phyloP scores from a whole-genome alignment of 2,329 filamentous ascomycete species.

The Paracorniculantispora psalliotae region DNA sequence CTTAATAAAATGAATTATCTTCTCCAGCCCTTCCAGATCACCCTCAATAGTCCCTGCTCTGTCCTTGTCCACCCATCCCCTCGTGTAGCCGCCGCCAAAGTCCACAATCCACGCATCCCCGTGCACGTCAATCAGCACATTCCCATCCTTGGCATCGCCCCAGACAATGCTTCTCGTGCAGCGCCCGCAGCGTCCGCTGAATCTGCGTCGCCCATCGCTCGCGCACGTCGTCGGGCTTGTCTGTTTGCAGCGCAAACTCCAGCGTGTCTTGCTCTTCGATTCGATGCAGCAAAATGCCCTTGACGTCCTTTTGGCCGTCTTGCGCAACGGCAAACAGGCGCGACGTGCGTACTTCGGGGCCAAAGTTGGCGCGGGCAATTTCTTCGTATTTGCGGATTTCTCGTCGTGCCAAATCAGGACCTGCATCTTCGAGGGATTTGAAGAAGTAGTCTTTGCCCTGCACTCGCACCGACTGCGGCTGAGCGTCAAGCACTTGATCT shows the following conservation, averaged over 20 bases:
- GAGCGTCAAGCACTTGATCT: no score
- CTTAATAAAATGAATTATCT: not conserved
- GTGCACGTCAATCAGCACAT: constrained; percentile 20
- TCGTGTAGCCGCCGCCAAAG: constrained; percentile 22
- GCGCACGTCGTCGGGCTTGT: not conserved
- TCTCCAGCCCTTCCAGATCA: constrained; percentile 14
- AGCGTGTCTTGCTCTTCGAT: not conserved
- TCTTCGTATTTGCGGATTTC: no score
- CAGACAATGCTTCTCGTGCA: constrained; percentile 11
- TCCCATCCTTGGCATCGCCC: constrained; percentile 22
- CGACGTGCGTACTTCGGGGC: no score
- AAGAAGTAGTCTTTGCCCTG: no score
- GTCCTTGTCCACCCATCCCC: constrained; percentile 20
- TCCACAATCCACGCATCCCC: constrained; percentile 23
- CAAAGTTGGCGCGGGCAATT: no score
- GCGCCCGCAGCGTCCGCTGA: not conserved
- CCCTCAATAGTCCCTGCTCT: constrained; percentile 17
- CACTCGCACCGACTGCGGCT: no score
- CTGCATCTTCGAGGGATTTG: no score
- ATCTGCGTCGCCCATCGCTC: not conserved
- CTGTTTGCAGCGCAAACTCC: not conserved
- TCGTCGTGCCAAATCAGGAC: no score
- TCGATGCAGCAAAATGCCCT: no score
- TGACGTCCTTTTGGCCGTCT: no score
- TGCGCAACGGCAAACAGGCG: no score